Base-by-base conservation (phyloP, 2,329 filamentous ascomycete genomes). In the Acrodontium crateriforme region DNA sequence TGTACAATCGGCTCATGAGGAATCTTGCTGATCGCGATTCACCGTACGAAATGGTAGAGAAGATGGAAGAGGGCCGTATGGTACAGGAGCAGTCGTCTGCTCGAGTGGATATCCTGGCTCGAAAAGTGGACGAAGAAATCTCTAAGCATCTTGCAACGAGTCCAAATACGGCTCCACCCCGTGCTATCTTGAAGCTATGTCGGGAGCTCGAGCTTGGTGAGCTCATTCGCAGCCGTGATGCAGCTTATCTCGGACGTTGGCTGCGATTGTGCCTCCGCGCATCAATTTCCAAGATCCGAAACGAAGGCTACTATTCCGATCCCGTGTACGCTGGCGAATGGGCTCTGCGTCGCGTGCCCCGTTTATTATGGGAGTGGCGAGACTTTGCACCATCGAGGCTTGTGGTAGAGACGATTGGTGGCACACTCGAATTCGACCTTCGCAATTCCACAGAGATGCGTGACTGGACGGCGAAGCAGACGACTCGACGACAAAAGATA, bases 1-100 rank as follows among this genome's bases (percentile, higher is more conserved):
- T 77, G 50, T 68, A 68, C 47, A 53, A 61, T 40, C 29, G 32
- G 8, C 34, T 54, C 6, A 45, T 55, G 24, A 43, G 42, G 25
- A 47, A 38, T 23, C 32, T 47, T 10, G 34, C 29, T 16, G 13
- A 21, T 2, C 39, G 38, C 10, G 22, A 37, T 8, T 29, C 20
- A 23, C 32, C 27, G 2, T 23, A 16, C 15, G 20, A 36, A 3
- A 39, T 53, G 21, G 25, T 41, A 7, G 26, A 35, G 5, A 36
- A 31, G 16, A 49, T 53, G 42, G 18, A 28, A 4, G 38, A 44
- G 29, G 48, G 37, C 3, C 21, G 26, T 4, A n/a, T n/a, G n/a
- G n/a, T n/a, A n/a, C 14, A 24, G 5, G 20, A n/a, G n/a, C n/a
- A n/a, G n/a, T n/a, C n/a, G n/a, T 45, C 4, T 40, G 33, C 24